phyloP scores from a whole-genome alignment of 73 alveolate species.

The Paramecium bursaria region DNA sequence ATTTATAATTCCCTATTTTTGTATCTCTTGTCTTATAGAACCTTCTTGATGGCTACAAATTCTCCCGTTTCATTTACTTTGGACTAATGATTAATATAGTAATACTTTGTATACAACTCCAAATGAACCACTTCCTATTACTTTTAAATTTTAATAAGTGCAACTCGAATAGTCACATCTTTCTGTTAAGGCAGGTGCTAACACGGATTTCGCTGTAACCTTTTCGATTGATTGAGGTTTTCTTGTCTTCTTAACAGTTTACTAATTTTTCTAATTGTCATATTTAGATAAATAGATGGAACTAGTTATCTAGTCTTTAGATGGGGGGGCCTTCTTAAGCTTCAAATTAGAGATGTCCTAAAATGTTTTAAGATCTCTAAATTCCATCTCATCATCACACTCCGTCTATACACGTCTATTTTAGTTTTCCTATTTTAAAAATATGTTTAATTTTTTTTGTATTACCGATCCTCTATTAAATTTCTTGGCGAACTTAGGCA shows the following conservation, averaged over 20 bases:
- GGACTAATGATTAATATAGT: conserved; percentile 11
- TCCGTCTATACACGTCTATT: conserved; percentile 55
- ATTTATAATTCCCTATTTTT: conserved; percentile 83
- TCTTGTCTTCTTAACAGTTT: conserved; percentile 31
- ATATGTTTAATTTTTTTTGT: neutral
- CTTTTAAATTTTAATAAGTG: conserved; percentile 31
- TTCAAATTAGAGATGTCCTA: conserved; percentile 43
- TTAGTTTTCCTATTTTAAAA: conserved; percentile 5
- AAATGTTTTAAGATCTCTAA: conserved; percentile 21
- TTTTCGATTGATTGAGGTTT: conserved; percentile 44
- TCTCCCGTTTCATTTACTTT: conserved; percentile 78
- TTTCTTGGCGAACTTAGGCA: neutral
- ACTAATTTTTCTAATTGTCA: conserved; percentile 15
- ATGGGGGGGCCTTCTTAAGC: conserved; percentile 48
- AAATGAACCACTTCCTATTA: conserved; percentile 69
- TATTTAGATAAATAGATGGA: conserved; percentile 22
- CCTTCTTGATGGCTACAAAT: conserved; percentile 86
- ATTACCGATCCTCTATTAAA: neutral
- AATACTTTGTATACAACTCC: conserved; percentile 73
- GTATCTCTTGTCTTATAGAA: conserved; percentile 79
- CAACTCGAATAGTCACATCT: conserved; percentile 43
- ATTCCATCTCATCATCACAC: conserved; percentile 2
- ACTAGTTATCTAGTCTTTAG: conserved; percentile 7
- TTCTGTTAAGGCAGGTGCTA: conserved; percentile 27
- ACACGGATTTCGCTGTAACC: conserved; percentile 41